A percentile compares a stretch with the other conserved stretches of the same genome.
phyloP scores from a whole-genome alignment of 129 eudicot genomes.

The Cynara cardunculus region DNA sequence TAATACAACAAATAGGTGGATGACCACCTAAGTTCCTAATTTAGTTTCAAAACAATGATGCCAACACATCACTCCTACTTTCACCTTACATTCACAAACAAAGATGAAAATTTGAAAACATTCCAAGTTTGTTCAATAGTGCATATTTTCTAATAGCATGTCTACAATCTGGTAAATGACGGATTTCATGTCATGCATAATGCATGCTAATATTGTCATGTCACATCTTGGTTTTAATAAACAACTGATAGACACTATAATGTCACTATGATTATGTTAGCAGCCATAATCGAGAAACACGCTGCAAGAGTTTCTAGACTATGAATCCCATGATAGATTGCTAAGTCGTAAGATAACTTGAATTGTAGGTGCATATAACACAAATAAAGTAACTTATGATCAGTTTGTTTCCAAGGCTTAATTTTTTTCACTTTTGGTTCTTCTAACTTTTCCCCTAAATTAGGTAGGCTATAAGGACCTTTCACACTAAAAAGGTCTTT shows the following conservation, averaged over 20 bases:
- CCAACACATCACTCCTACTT: neutral
- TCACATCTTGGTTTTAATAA: neutral
- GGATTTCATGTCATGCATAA: neutral
- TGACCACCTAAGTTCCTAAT: neutral
- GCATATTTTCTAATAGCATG: neutral
- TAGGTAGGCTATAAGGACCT: neutral
- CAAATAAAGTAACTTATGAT: no score
- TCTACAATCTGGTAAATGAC: neutral
- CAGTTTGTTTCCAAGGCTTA: neutral
- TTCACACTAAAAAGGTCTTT: neutral
- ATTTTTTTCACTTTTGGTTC: neutral
- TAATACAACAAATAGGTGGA: neutral
- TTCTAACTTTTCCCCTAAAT: neutral
- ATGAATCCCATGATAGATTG: constrained; percentile 1
- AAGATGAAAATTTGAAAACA: neutral
- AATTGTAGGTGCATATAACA: neutral
- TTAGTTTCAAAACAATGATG: neutral
- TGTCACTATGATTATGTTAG: neutral
- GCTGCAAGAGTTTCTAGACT: neutral
- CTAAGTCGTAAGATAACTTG: neutral
- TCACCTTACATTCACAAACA: neutral
- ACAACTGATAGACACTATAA: neutral
- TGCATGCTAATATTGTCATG: neutral
- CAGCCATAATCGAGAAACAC: neutral
- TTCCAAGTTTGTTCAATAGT: neutral